Base-by-base conservation (phyloP, 129 eudicot species). In the Calendula officinalis region DNA sequence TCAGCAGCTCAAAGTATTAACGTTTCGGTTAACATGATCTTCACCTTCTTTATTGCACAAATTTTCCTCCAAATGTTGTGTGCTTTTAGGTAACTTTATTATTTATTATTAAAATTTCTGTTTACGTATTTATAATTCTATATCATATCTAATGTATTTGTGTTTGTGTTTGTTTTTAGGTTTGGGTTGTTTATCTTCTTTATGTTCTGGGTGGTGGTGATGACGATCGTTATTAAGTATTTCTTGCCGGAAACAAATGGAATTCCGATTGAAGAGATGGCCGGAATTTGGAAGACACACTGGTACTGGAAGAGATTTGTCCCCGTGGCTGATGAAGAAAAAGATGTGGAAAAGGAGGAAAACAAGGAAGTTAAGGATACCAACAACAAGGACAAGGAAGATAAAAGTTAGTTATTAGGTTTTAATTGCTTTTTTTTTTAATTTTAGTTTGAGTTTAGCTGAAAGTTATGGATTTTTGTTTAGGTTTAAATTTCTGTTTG, bases 181-280 rank as follows among this genome's bases (percentile, higher is more conserved):
- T 71, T 66, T 22, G 78, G 80, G 0, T 60, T 84, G 30, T 84
- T 84, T 69, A 17, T 77, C 16, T 81, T 84, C 72, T 84, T 84
- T 15, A 65, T 77, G 4, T 37, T 63, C 5, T 84, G 68, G 17
- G 90, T 84, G 63, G 5, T 67, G 1, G 41, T 58, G 6, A 84
- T 84, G 83, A 81, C 80, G 5, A 1, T 69, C 33, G 60, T 80
- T 16, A 77, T 84, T 0, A 40, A 38, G 68, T 49, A 17, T 1
- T 46, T 38, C 6, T 63, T 84, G 39, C 90, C 81, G 9, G 90
- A 84, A 81, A 80, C 86, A 0, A 80, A 80, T 57, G 85, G 88
- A 7, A 72, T 83, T 35, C 84, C 81, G 10, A 84, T 84, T 6
- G 83, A 84, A 67, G 86, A 84, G 15, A 83, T 83, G 90, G 67